Evolutionary conservation across 345 rosid genomes (phyloP), one percentile per base, ranked within the genome.

Genomic region (Pistacia atlantica): DNA sequence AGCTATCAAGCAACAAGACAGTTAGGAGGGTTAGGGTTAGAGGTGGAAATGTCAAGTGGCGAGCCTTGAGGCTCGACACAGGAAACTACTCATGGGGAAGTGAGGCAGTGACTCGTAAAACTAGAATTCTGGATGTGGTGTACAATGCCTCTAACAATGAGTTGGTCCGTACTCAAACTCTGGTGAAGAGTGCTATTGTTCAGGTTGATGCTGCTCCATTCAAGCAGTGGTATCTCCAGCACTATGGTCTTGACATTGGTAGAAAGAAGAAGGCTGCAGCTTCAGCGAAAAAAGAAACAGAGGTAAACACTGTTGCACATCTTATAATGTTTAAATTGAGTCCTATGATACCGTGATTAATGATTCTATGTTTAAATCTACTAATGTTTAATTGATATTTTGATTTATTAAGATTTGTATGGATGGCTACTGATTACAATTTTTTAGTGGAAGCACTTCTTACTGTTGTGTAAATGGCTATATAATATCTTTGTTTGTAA

Each of bases 11-110:
- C 87, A 89, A 93, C 89, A 91, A 93, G 83, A 93, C 97, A 0
- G 96, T 93, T 4, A 88, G 97, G 86, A 90, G 95, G 86, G 70
- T 93, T 52, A 65, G 96, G 42, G 97, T 93, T 77, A 90, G 95
- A 56, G 97, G 96, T 20, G 97, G 97, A 0, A 93, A 91, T 48
- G 94, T 93, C 18, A 89, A 91, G 88, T 93, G 97, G 97, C 90
- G 97, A 67, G 96, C 97, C 17, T 42, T 89, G 87, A 88, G 97
- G 65, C 92, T 92, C 0, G 97, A 92, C 74, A 91, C 95, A 0
- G 97, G 97, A 81, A 92, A 92, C 84, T 92, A 82, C 86, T 89
- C 95, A 0, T 92, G 95, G 97, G 97, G 97, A 61, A 92, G 97
- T 67, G 97, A 91, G 80, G 92, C 97, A 3, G 92, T 89, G 64